phyloP scores from a whole-genome alignment of 139 green algal genomes.

The Tetradesmus lagerheimii region DNA sequence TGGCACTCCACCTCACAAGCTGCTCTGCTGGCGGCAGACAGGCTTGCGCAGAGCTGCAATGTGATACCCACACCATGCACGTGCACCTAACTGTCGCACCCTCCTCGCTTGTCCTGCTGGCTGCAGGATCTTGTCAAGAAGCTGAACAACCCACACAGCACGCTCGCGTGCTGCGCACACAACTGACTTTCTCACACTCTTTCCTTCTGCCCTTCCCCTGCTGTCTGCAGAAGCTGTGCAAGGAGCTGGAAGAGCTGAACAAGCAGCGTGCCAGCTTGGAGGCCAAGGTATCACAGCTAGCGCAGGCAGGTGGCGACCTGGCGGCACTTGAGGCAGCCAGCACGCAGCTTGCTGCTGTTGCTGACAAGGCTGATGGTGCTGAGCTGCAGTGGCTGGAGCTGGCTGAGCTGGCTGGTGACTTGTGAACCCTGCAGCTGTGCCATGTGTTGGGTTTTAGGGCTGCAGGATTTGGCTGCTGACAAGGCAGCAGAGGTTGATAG shows the following conservation, averaged over 20 bases:
- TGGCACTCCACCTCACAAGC: too few relatives aligned
- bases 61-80: too few relatives aligned
- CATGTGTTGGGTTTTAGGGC: not conserved
- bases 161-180: too few relatives aligned
- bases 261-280: conserved; percentile 20
- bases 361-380: not conserved
- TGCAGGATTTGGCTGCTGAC: too few relatives aligned
- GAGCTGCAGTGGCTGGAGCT: conserved; percentile 35
- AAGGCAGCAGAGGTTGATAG: too few relatives aligned
- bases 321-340: not conserved
- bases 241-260: conserved; percentile 42
- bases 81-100: too few relatives aligned
- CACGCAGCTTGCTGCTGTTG: not conserved
- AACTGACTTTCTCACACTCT: not conserved
- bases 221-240: conserved; percentile 48
- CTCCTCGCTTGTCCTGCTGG: not conserved
- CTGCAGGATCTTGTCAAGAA: not conserved
- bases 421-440: not conserved
- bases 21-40: too few relatives aligned
- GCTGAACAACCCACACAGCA: conserved; percentile 2
- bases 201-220: not conserved
- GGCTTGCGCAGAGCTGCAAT: too few relatives aligned
- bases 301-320: not conserved
- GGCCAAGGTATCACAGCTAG: not conserved
- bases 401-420: conserved; percentile 14